A percentile compares a stretch with the other conserved stretches of the same genome.
Conservation (phyloP, 2,329 filamentous ascomycete species). For the Triangularia setosa region DNA sequence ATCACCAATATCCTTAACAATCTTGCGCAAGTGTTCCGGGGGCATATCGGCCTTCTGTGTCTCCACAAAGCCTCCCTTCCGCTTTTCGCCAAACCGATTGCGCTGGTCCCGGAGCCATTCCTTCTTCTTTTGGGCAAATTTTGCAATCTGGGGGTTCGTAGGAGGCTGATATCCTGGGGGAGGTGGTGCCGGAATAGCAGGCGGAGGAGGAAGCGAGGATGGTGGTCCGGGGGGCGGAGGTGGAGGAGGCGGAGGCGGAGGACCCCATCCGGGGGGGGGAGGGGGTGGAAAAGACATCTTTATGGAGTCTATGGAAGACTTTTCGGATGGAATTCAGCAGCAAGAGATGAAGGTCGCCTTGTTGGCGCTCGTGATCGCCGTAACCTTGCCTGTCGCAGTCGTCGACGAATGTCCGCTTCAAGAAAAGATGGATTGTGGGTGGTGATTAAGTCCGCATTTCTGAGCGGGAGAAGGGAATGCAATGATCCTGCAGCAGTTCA, state of each 20-base stretch:
- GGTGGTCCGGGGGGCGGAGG: slow-evolving; percentile 42
- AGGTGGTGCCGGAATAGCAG: slow-evolving; percentile 62
- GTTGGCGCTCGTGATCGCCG: slow-evolving; percentile 15
- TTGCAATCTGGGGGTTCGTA: slow-evolving; percentile 78
- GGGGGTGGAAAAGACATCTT: slow-evolving; percentile 53
- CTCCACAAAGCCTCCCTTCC: slow-evolving; percentile 93
- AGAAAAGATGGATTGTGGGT: not conserved
- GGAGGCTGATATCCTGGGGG: slow-evolving; percentile 81
- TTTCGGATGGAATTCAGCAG: slow-evolving; percentile 8
- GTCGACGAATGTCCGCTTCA: slow-evolving; percentile 7
- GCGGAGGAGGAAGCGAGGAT: slow-evolving; percentile 51
- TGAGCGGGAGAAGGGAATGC: not conserved
- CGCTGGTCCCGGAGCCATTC: slow-evolving; percentile 93
- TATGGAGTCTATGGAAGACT: not conserved
- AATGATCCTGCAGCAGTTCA: slow-evolving; percentile 21
- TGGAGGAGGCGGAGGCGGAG: slow-evolving; percentile 54
- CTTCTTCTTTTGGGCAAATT: slow-evolving; percentile 98
- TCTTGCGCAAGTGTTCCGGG: slow-evolving; percentile 95
- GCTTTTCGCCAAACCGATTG: slow-evolving; percentile 93
- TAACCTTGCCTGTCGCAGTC: slow-evolving; percentile 3
- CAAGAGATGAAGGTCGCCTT: slow-evolving; percentile 9
- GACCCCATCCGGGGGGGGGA: slow-evolving; percentile 57
- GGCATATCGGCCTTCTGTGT: slow-evolving; percentile 99
- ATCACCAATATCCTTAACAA: slow-evolving; percentile 97
- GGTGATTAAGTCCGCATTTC: slow-evolving; percentile 13